Evolutionary conservation across 805 yeast species (phyloP).

Genomic region (Monosporozyma siamensis): DNA sequence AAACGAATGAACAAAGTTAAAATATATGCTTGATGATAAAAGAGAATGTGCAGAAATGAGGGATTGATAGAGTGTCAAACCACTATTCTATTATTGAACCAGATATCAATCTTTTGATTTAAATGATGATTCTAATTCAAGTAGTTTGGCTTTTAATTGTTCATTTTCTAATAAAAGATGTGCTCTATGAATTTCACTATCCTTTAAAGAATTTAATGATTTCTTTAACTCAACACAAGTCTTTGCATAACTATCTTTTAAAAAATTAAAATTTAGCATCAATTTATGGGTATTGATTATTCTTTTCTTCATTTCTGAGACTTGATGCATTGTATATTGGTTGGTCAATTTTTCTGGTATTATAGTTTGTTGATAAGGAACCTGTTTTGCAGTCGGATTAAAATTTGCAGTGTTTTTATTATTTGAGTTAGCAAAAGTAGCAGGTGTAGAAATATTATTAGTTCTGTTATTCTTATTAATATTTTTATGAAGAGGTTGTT

Average conservation of each 20-base stretch:
- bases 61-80: no score
- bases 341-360: conserved; percentile 17
- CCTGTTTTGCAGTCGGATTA: background rate
- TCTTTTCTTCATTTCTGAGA: conserved; percentile 26
- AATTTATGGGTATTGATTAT: conserved; percentile 28
- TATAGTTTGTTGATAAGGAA: background rate
- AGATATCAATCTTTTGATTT: background rate
- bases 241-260: conserved; percentile 29
- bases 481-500: conserved; percentile 2
- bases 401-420: background rate
- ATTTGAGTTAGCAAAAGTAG: background rate
- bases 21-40: background rate
- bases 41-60: no score
- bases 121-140: conserved; percentile 6
- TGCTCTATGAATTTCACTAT: conserved; percentile 32
- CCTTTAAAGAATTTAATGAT: conserved; percentile 27
- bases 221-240: conserved; percentile 29
- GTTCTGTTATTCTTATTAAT: background rate
- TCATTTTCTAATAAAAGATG: conserved; percentile 32
- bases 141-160: conserved; percentile 25
- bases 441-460: background rate
- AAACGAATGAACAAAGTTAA: background rate
- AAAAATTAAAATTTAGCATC: conserved; percentile 24
- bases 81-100: background rate
- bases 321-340: conserved; percentile 26